Base-by-base conservation (phyloP, 2,329 filamentous ascomycete genomes). In the Fusarium pseudograminearum region DNA sequence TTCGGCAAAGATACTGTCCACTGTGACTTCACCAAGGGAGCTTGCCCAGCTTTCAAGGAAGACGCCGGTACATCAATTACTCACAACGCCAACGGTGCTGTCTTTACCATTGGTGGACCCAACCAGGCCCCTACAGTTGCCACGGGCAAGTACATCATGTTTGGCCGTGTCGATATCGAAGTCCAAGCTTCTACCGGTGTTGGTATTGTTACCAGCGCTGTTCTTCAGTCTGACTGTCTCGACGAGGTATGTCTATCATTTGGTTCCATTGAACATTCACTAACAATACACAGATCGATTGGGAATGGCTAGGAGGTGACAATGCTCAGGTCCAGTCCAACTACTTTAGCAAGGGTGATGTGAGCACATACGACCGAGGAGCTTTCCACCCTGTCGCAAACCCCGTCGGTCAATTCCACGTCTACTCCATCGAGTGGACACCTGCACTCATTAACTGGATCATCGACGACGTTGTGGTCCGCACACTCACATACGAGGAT, bases 121-220 rank as follows among this genome's bases (percentile, higher is more conserved):
- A 81, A 80, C 33, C 85, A 89, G 44, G 84, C 83, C 42, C 87
- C 90, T 18, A 89, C 88, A 15, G 92, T 93, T 78, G 85, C 84
- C 73, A 85, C 86, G 11, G 85, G 90, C 70, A 93, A 91, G 84
- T 94, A 94, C 82, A 92, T 96, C 77, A 94, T 96, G 90, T 96
- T 94, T 74, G 93, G 93, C 47, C 88, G 87, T 67, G 87, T 93
- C 66, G 89, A 93, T 45, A 87, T 91, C 47, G 85, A 86, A 18
- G 83, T 94, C 78, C 90, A 92, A 78, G 87, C 91, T 12, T 90
- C 92, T 8, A 86, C 90, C 0, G 92, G 92, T 12, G 85, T 84
- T 5, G 93, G 93, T 46, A 92, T 95, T 64, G 90, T 95, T 64
- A 94, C 91, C 79, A 92, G 90, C 63, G 84, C 90, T 9, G 90